Evolutionary conservation across 768 basidiomycete species (phyloP).

Genomic region (Fibroporia radiculosa): DNA sequence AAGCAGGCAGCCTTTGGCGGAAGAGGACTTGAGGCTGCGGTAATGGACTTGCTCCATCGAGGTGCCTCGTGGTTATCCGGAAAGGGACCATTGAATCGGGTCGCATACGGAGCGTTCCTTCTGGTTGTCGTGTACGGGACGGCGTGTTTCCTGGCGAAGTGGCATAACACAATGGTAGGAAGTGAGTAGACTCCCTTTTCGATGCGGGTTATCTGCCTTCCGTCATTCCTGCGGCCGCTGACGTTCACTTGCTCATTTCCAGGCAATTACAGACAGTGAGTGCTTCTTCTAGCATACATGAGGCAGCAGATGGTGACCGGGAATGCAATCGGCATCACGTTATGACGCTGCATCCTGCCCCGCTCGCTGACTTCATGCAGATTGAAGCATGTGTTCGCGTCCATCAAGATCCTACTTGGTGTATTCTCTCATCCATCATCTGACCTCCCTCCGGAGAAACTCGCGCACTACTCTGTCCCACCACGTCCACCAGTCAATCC

Average conservation of each 20-base stretch:
- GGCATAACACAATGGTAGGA: constrained; percentile 37
- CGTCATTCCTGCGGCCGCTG: too few relatives aligned
- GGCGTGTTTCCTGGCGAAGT: constrained; percentile 31
- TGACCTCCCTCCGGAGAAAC: constrained; percentile 3
- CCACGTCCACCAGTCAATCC: constrained; percentile 11
- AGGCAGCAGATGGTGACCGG: too few relatives aligned
- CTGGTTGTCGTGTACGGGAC: constrained; percentile 20
- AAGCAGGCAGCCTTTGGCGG: too few relatives aligned
- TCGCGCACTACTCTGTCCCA: constrained; percentile 8
- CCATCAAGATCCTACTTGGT: constrained; percentile 31
- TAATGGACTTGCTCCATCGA: too few relatives aligned
- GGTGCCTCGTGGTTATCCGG: too few relatives aligned
- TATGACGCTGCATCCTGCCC: background rate
- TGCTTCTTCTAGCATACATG: too few relatives aligned
- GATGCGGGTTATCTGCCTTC: background rate
- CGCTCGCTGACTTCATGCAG: background rate
- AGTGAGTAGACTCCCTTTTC: constrained; percentile 18
- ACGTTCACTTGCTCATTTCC: too few relatives aligned
- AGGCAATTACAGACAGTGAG: constrained; percentile 24
- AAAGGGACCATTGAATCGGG: too few relatives aligned
- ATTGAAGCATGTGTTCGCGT: constrained; percentile 26
- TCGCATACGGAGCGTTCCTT: too few relatives aligned
- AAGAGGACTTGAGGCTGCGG: too few relatives aligned
- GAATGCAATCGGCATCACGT: too few relatives aligned
- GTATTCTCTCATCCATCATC: constrained; percentile 21